These are phyloP conservation scores for Paulownia fortunei DNA, from an alignment of 257 asterid genomes.

Conservation along the genomic window DNA sequence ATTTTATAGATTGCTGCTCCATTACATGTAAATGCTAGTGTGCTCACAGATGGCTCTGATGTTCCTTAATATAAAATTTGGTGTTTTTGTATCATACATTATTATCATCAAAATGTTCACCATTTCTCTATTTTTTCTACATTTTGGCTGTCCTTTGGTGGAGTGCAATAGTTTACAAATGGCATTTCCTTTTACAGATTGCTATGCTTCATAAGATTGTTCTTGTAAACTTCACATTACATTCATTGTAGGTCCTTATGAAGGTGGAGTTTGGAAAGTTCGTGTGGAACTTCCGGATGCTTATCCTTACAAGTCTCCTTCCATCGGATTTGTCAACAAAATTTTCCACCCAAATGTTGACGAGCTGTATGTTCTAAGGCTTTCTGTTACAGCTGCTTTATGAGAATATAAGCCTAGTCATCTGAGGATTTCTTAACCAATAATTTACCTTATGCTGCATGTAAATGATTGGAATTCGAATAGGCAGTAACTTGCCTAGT, in stretches of 20 bases:
- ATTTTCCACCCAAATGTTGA: slow-evolving; percentile 96
- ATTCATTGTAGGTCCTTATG: slow-evolving; percentile 70
- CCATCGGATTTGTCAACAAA: slow-evolving; percentile 90
- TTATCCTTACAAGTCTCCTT: slow-evolving; percentile 95
- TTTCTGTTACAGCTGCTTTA: neutral
- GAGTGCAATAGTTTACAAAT: neutral
- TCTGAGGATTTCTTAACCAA: neutral
- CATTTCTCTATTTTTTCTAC: neutral
- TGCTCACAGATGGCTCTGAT: neutral
- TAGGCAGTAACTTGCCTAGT: neutral
- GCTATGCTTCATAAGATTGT: neutral
- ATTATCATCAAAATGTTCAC: neutral
- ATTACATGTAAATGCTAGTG: neutral
- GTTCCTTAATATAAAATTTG: neutral
- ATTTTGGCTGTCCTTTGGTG: neutral
- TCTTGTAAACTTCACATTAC: neutral
- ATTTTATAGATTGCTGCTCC: neutral
- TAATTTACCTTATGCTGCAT: neutral
- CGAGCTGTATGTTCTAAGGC: slow-evolving; percentile 67
- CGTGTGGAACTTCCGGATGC: slow-evolving; percentile 94
- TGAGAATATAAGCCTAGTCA: neutral
- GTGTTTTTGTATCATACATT: neutral
- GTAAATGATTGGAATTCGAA: neutral
- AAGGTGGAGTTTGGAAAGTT: slow-evolving; percentile 94
- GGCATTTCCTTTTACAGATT: neutral